phyloP scores from a whole-genome alignment of 352 stramenopile species.

The Phytophthora constricta region DNA sequence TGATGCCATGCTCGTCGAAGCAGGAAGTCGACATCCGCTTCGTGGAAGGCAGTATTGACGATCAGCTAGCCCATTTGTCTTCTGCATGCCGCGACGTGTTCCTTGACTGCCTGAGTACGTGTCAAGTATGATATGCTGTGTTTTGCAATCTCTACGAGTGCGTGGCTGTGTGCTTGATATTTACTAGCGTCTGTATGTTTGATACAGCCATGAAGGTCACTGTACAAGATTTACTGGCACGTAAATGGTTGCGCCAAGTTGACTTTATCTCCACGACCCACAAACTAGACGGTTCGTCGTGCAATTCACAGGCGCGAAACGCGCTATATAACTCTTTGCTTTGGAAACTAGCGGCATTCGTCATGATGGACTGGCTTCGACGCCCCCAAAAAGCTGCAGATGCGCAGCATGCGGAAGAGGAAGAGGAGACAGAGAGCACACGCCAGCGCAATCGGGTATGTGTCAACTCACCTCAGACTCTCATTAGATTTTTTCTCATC shows the following conservation, averaged over 20 bases:
- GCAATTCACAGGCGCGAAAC: conserved; percentile 12
- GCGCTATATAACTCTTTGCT: conserved; percentile 46
- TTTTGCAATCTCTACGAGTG: too few relatives aligned
- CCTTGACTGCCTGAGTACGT: conserved; percentile 62
- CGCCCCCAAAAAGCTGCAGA: conserved; percentile 12
- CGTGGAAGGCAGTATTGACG: conserved; percentile 52
- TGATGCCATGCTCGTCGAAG: conserved; percentile 43
- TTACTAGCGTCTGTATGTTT: not conserved
- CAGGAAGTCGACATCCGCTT: conserved; percentile 36
- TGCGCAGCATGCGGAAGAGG: conserved; percentile 28
- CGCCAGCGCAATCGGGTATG: conserved; percentile 38
- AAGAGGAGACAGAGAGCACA: conserved; percentile 41
- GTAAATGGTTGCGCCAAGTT: conserved; percentile 64
- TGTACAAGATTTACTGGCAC: conserved; percentile 48
- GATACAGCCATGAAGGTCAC: conserved; percentile 39
- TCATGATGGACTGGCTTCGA: conserved; percentile 51
- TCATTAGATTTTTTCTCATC: not conserved
- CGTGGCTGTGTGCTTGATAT: too few relatives aligned
- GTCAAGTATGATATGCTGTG: not conserved
- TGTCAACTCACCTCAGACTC: not conserved
- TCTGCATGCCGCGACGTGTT: conserved; percentile 47
- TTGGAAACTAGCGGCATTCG: conserved; percentile 61
- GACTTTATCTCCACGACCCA: conserved; percentile 57
- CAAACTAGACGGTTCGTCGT: conserved; percentile 36
- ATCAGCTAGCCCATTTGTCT: conserved; percentile 58